Evolutionary conservation across 306 rosid species (phyloP), one percentile per base, ranked within the genome.

Genomic region (Luffa aegyptiaca): DNA sequence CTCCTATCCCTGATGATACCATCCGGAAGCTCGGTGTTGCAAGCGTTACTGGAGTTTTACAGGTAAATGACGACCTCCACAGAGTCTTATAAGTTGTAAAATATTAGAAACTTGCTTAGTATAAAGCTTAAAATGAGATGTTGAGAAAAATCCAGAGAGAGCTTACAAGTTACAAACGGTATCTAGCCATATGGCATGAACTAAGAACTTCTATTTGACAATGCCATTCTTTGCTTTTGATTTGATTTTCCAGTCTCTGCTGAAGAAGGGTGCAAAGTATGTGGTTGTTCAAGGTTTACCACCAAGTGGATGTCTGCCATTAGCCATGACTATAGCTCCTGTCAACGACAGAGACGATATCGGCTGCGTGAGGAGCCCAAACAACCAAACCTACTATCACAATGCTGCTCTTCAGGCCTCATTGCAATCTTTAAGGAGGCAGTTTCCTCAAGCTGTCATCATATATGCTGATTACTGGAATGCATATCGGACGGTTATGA

Each of bases 261-360:
- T 95, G 37, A 75, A 90, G 79, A 93, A 84, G 83, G 99, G 99
- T 69, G 99, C 97, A 18, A 91, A 93, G 81, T 90, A 93, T 82
- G 65, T 95, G 52, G 93, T 93, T 0, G 94, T 95, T 70, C 94
- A 95, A 73, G 93, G 97, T 51, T 69, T 88, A 20, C 99, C 99
- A 39, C 76, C 80, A 35, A 84, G 88, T 2, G 99, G 97, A 37
- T 95, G 99, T 81, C 75, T 95, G 13, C 85, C 99, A 1, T 76
- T 95, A 31, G 48, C 99, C 55, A 83, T 95, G 93, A 72, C 85
- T 14, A 82, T 95, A 17, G 85, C 96, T 37, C 31, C 92, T 8
- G 88, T 44, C 59, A 85, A 81, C 4, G 93, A 95, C 61, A 88
- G 97, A 35, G 99, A 95, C 42, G 83, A 85, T 64, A 52, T 93